Base-by-base conservation (phyloP, 2,329 filamentous ascomycete genomes). In the Macroventuria anomochaeta region DNA sequence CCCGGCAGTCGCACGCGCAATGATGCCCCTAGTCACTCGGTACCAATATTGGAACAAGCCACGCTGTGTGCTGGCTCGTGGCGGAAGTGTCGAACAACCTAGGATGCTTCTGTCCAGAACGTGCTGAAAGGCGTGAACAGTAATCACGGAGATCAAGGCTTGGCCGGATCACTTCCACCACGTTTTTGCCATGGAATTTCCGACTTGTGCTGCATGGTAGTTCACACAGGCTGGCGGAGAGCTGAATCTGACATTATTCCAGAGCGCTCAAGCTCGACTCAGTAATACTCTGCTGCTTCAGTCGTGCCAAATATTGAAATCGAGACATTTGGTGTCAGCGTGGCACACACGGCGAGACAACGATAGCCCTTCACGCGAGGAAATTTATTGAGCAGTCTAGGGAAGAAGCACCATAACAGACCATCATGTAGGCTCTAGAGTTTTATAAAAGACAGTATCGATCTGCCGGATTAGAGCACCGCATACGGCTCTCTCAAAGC, bases 251-350 rank as follows among this genome's bases (percentile, higher is more conserved):
- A 7, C 25, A 26, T 13, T 33, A 36, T 39, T 40, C 44, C 13
- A 33, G 36, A 40, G 18, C 21, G 7, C 13, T 23, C 15, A 46
- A 18, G 12, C 8, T 23, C 11, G 4, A 13, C n/a, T 3, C 11
- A 10, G 18, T 18, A 17, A n/a, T 18, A 10, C 12, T 13, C 20
- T 17, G 13, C n/a, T 39, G 18, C n/a, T 7, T 12, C 6, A 26
- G 12, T 25, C 18, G 20, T 33, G 28, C 20, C 28, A 40, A 46
- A 25, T 32, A 33, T 21, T 18, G 18, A 18, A 8, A 17, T 5
- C 6, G 20, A 47, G 44, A 36, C 34, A 28, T 31, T 40, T 47
- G 44, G 44, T 47, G 34, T 33, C 36, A 33, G 28, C 12, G 20
- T 33, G 26, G 36, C 44, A 46, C n/a, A 33, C 15, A 26, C 15